phyloP scores from a whole-genome alignment of 2,329 filamentous ascomycete genomes.

The Xylariomycetidae sp. region DNA sequence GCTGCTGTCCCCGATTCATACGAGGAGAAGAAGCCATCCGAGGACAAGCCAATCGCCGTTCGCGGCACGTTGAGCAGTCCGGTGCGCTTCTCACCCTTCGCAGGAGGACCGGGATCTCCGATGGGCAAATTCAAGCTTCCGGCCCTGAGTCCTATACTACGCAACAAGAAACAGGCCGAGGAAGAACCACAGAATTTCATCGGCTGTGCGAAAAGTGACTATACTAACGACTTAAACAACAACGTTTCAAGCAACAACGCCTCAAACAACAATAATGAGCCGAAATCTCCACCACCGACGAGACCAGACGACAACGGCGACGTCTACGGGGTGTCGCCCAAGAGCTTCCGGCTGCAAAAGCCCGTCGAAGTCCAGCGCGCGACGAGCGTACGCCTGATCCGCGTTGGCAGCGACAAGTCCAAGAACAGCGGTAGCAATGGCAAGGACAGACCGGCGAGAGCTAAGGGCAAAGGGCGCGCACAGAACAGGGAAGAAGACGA shows the following conservation, averaged over 20 bases:
- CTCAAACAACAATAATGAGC: too few species aligned
- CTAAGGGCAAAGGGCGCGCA: too few species aligned
- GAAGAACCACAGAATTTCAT: conserved; percentile 11
- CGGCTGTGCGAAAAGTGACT: conserved; percentile 18
- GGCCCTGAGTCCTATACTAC: conserved; percentile 16
- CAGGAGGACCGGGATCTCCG: conserved; percentile 15
- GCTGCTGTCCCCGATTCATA: conserved; percentile 1
- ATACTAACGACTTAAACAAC: conserved; percentile 10
- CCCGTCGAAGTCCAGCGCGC: conserved; percentile 19
- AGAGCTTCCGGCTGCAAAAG: conserved; percentile 23
- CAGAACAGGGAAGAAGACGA: too few species aligned
- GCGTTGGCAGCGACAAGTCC: conserved; percentile 22
- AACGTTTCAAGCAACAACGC: too few species aligned
- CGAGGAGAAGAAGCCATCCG: conserved; percentile 10
- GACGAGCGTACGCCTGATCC: conserved; percentile 24
- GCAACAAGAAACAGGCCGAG: conserved; percentile 17
- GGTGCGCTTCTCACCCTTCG: conserved; percentile 23
- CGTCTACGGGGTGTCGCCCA: conserved; percentile 13
- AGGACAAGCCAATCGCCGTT: conserved; percentile 18
- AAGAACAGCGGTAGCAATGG: too few species aligned
- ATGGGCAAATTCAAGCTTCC: conserved; percentile 24
- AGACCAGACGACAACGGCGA: conserved; percentile 6
- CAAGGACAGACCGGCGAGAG: conserved; percentile 9
- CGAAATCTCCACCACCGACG: too few species aligned
- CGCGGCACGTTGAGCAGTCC: conserved; percentile 16